phyloP scores from a whole-genome alignment of 768 basidiomycete genomes.

The Russula vinacea region DNA sequence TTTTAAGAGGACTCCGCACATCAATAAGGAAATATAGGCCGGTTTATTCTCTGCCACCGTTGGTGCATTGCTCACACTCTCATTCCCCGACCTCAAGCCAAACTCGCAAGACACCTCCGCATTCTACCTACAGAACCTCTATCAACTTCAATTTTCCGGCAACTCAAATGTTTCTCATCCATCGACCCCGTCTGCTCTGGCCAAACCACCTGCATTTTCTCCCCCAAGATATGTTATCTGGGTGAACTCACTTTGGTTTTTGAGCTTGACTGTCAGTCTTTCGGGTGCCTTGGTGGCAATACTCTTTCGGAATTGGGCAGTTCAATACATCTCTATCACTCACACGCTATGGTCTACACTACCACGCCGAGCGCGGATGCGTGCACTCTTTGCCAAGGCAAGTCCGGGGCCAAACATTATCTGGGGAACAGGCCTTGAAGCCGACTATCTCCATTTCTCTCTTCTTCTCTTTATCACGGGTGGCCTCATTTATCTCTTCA shows the following conservation, averaged over 20 bases:
- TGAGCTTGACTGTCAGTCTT: not conserved
- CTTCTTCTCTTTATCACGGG: no score
- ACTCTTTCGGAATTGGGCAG: no score
- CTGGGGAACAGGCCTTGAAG: no score
- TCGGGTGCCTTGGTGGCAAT: no score
- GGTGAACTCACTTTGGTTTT: slow-evolving; percentile 9
- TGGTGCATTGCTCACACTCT: not conserved
- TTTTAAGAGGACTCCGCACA: not conserved
- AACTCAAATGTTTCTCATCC: not conserved
- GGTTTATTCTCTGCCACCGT: not conserved
- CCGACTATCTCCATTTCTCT: no score
- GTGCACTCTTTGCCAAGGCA: no score
- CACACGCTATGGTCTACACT: no score
- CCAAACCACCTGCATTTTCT: not conserved
- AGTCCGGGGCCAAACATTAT: no score
- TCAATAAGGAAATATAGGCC: not conserved
- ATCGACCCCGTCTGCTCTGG: no score
- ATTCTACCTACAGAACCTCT: not conserved
- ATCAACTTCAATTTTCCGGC: not conserved
- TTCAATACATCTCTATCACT: no score
- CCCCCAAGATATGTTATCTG: not conserved
- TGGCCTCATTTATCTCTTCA: no score
- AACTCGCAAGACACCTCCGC: not conserved
- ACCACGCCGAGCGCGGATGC: no score
- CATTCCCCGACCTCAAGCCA: not conserved